A percentile compares a stretch with the other conserved stretches of the same genome.
Conservation (phyloP, 164 flowering plant genomes). For the Amborella trichopoda region DNA sequence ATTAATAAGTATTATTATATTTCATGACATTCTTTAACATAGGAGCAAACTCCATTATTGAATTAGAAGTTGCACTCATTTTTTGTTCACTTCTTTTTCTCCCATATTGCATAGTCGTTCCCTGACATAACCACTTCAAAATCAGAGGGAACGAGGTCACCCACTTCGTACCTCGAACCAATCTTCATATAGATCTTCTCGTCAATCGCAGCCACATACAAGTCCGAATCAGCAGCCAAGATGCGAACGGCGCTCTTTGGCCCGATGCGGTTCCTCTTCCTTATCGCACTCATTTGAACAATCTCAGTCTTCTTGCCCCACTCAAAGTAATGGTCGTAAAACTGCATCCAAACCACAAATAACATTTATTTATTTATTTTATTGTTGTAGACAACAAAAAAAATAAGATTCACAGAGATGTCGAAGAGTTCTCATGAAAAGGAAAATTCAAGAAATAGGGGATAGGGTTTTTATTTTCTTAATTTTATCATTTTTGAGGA, state of each 20-base stretch:
- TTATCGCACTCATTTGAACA: not conserved
- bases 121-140: not conserved
- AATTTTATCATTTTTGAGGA: too few relatives aligned
- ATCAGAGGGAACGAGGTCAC: not conserved
- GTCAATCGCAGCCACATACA: slow-evolving; percentile 2
- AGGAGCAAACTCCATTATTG: too few relatives aligned
- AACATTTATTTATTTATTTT: too few relatives aligned
- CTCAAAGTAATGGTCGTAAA: slow-evolving; percentile 2
- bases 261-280: slow-evolving; percentile 2
- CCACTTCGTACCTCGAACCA: not conserved
- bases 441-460: too few relatives aligned
- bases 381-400: too few relatives aligned
- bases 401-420: too few relatives aligned
- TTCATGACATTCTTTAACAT: too few relatives aligned
- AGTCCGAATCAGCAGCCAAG: not conserved
- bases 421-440: too few relatives aligned
- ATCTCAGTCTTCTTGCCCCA: slow-evolving; percentile 1
- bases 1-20: too few relatives aligned
- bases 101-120: slow-evolving; percentile 1
- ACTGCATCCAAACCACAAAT: too few relatives aligned
- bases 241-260: not conserved
- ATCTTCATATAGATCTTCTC: slow-evolving; percentile 3
- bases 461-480: too few relatives aligned
- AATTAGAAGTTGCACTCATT: too few relatives aligned
- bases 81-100: slow-evolving; percentile 1